Evolutionary conservation across 106 monocot genomes (phyloP), one percentile per base, ranked within the genome.

Genomic region (Dioscorea alata): DNA sequence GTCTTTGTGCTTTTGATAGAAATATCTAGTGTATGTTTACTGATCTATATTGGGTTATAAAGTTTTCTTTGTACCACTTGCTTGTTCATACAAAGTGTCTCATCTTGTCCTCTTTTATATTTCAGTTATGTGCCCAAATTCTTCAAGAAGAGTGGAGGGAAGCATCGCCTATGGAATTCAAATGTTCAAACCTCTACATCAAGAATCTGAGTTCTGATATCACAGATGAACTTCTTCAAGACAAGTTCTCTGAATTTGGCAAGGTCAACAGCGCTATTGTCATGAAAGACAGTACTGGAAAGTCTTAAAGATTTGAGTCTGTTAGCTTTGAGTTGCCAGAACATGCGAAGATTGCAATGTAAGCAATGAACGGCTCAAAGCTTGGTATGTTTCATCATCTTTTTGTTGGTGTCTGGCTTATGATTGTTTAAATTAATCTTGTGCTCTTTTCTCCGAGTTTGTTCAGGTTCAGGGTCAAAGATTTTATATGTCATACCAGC

Each of bases 81-180:
- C 28, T 28, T 28, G 1, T 28, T 28, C 28, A 28, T 3, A 28
- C 28, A 28, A 28, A 28, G 28, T 28, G 3, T 28, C 28, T 42
- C 42, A 42, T 42, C 42, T 42, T 42, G 42, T 42, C 6, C 42
- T 42, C 42, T 42, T 42, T 6, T 8, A 42, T 42, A 42, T 70
- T 13, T 71, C 74, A 91, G 84, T 21, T 87, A 80, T 73, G 91
- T 91, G 42, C 54, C 82, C 1, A 85, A 87, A 28, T 92, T 92
- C 62, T 49, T 85, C 4, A 82, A 63, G 54, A 92, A 77, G 73
- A 73, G 33, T 33, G 59, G 66, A 74, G 89, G 71, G 50, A 72
- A 59, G 53, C 51, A 19, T 25, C n/a, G 14, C 19, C 64, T 8
- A 19, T 69, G 17, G 69, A 53, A 71, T 60, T 53, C 12, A 77